Evolutionary conservation across 352 stramenopile species (phyloP), one percentile per base, ranked within the genome.

Genomic region (Pythium plurisporium): DNA sequence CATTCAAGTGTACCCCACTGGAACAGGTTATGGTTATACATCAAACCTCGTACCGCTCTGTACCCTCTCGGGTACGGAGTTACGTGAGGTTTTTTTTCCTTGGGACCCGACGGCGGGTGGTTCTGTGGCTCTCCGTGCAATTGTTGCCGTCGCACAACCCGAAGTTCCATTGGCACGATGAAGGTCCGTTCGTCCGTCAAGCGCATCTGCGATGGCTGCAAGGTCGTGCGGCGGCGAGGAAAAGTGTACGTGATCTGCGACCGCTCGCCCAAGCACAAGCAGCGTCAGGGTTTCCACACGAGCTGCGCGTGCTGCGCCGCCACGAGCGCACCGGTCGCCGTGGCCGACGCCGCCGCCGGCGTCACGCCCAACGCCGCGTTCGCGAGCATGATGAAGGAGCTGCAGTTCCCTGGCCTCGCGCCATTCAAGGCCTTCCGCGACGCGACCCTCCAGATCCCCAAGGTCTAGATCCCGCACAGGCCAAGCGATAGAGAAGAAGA

Each of bases 321-420:
- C 33, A 59, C 55, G 4, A 53, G 65, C 33, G 60, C 73, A 46
- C 51, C 59, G 30, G 11, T 64, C 2, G 60, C 58, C 17, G 48
- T 65, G 29, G 57, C 58, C 5, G 54, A 68, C 53, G 37, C 67
- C 23, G 49, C 36, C 23, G 62, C 61, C 9, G 58, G 47, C 25
- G 83, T 83, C 50, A 97, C 92, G 23, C 74, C 89, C 56, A 98
- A 96, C 50, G 87, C 86, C n/a, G 94, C 88, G 79, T 95, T 98
- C 73, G 87, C 86, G 33, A 74, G 74, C 64, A 96, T 96, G 29
- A 89, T 97, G 40, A 91, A 96, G 79, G 69, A 98, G 84, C 51
- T 99, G 80, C 64, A 98, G 85, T 90, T 99, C 85, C 85, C 84
- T 3, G 82, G 77, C 10, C 78, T 94, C 23, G 69, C 75, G 33